A percentile compares a stretch with the other conserved stretches of the same genome.
Conservation (phyloP, 1,139 yeast species). For the Suhomyces kunorum region DNA sequence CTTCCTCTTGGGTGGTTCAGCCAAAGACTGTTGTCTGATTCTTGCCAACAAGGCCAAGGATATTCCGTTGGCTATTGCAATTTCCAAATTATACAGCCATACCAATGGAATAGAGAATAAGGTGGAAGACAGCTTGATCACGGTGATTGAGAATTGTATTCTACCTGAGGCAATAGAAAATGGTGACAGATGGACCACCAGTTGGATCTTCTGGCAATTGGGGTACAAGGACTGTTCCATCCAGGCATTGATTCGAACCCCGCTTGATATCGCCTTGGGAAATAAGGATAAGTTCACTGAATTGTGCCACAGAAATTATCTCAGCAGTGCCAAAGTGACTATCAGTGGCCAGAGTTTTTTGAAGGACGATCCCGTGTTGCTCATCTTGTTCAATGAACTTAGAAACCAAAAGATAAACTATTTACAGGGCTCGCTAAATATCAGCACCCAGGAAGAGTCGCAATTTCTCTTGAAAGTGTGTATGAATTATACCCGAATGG, state of each 20-base stretch:
- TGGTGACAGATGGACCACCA: constrained; percentile 82
- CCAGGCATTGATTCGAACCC: constrained; percentile 64
- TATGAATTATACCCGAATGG: constrained; percentile 78
- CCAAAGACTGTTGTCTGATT: constrained; percentile 77
- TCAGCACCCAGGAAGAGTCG: constrained; percentile 56
- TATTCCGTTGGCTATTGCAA: constrained; percentile 71
- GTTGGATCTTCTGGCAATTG: constrained; percentile 79
- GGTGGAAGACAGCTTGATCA: constrained; percentile 44
- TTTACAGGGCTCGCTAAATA: constrained; percentile 47
- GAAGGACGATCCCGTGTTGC: constrained; percentile 80
- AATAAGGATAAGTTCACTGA: constrained; percentile 26
- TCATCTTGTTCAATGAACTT: constrained; percentile 63
- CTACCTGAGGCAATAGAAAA: constrained; percentile 57
- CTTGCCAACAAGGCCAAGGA: constrained; percentile 68
- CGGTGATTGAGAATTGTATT: constrained; percentile 52
- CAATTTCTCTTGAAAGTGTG: constrained; percentile 63
- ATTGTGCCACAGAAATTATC: constrained; percentile 23
- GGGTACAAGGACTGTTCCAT: constrained; percentile 54
- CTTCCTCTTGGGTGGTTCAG: constrained; percentile 76
- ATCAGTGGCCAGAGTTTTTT: constrained; percentile 37
- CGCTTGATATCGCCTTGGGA: constrained; percentile 43
- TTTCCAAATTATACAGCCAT: constrained; percentile 57
- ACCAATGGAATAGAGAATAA: constrained; percentile 26
- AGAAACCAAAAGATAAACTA: constrained; percentile 52
- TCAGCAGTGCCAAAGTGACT: constrained; percentile 19